A percentile compares a stretch with the other conserved stretches of the same genome.
phyloP scores from a whole-genome alignment of 2,329 filamentous ascomycete species.

The Cercospora canescens region DNA sequence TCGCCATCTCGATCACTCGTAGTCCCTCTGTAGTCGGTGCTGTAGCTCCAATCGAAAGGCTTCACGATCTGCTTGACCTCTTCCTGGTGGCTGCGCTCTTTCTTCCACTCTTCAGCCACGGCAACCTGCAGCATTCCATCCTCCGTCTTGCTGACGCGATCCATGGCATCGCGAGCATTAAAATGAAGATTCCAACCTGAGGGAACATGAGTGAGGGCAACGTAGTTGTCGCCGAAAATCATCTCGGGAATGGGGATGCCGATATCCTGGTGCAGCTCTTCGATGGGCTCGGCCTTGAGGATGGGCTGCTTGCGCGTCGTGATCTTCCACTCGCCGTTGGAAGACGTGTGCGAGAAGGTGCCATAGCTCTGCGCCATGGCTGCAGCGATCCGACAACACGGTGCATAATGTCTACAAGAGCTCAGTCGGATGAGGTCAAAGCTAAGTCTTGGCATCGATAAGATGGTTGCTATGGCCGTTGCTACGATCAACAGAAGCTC shows the following conservation, averaged over 20 bases:
- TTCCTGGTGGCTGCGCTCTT: conserved; percentile 70
- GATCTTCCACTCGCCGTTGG: conserved; percentile 50
- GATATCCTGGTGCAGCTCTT: conserved; percentile 74
- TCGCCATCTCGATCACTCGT: conserved; percentile 36
- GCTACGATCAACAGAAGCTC: background rate
- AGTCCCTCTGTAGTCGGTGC: conserved; percentile 80
- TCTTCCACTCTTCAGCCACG: conserved; percentile 86
- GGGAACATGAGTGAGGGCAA: conserved; percentile 70
- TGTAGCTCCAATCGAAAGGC: conserved; percentile 98
- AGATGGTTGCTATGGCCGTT: conserved; percentile 7
- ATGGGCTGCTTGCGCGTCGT: conserved; percentile 89
- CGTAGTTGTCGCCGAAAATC: conserved; percentile 97
- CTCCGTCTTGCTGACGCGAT: conserved; percentile 91
- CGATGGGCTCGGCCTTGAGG: conserved; percentile 86
- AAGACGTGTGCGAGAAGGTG: conserved; percentile 23
- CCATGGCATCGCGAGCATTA: conserved; percentile 82
- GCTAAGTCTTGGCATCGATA: conserved; percentile 7
- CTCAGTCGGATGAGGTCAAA: background rate
- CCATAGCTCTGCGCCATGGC: conserved; percentile 20
- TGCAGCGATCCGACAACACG: background rate
- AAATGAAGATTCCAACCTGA: conserved; percentile 80
- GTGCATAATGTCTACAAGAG: background rate
- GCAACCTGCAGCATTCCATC: conserved; percentile 88
- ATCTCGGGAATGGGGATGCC: conserved; percentile 93
- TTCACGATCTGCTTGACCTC: conserved; percentile 92